Evolutionary conservation across 2,329 filamentous ascomycete genomes (phyloP), one percentile per base, ranked within the genome.

Genomic region (Fusarium albosuccineum): DNA sequence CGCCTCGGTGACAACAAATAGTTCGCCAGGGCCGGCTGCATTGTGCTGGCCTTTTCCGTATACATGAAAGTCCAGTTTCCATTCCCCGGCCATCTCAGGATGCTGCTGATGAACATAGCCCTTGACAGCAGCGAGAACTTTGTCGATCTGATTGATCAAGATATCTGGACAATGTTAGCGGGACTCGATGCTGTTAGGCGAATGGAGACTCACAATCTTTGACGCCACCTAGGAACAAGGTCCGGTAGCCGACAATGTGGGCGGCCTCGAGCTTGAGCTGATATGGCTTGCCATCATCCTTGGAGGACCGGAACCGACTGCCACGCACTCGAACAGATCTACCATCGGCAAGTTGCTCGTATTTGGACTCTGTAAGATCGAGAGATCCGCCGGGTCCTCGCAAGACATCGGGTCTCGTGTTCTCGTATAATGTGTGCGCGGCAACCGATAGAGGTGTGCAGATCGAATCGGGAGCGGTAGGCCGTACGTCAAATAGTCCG

Each of bases 371-470:
- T 0, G 75, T 74, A 0, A 87, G 72, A 41, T 83, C 74, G 0
- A 87, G 75, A 7, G 74, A 70, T 0, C 85, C 86, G 0, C 85
- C 86, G 0, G 85, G 86, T 0, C 85, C 85, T 6, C 75, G 62
- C 2, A 87, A 68, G 1, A 82, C 67, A 69, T 87, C 85, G 0
- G 86, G 85, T 14, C 85, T 71, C 0, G 80, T 78, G 61, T 87
- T 87, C 74, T 87, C 85, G 52, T 87, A 87, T 9, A 87, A 70
- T 0, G 84, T 82, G 62, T 87, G 85, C 0, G 85, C 83, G 1
- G 84, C 84, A 0, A 87, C 84, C 0, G 81, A 82, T 0, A 82
- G 56, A 0, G 82, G 79, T 0, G 82, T 86, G 61, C 85, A 87
- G 2, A 74, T 74, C 0, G 80, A 76, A 0, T 65, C 63, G 0